Base-by-base conservation (phyloP, 768 basidiomycete species). In the Pulveroboletus sp. region DNA sequence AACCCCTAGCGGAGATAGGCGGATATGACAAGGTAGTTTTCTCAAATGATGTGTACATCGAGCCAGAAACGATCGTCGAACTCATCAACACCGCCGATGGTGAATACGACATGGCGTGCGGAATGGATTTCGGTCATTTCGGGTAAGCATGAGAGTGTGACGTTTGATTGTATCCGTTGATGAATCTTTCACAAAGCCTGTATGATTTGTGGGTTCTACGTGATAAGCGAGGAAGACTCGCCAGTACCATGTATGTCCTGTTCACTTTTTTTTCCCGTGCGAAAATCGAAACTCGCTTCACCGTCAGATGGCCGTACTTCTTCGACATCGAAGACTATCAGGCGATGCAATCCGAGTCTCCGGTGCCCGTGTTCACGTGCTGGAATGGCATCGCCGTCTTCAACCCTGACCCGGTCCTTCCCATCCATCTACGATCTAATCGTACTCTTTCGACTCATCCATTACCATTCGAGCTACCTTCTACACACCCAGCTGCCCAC, bases 351-450 rank as follows among this genome's bases (percentile, higher is more conserved):
- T 54, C 46, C 10, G 74, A 71, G 32, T 66, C 69, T 13, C 72
- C 75, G 10, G 74, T 67, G 2, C 73, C 75, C 9, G 74, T 75
- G 6, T 72, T 74, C 49, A 52, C 71, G 0, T 76, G 75, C 59
- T 76, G 75, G 75, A 76, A 76, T 42, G 75, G 75, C 30, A 72
- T 76, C 54, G 65, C 65, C 42, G 69, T 69, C 3, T 70, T 76
- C 55, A 39, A 55, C 8, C 69, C 74, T 0, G 74, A 76, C 43
- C 73, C 74, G 5, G 39, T 76, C 28, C 63, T 75, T 28, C 73
- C 75, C 13, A 49, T 71, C 32, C 51, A 64, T 41, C 63, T 74
- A 6, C 74, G 75, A 39, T 57, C 62, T 1, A 72, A 72, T 39
- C 55, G 45, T 14, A 70, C 70, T 13, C 67, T 75, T n/a, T 74